phyloP scores from a whole-genome alignment of 2,329 filamentous ascomycete species.

The Arthroderma sp. region DNA sequence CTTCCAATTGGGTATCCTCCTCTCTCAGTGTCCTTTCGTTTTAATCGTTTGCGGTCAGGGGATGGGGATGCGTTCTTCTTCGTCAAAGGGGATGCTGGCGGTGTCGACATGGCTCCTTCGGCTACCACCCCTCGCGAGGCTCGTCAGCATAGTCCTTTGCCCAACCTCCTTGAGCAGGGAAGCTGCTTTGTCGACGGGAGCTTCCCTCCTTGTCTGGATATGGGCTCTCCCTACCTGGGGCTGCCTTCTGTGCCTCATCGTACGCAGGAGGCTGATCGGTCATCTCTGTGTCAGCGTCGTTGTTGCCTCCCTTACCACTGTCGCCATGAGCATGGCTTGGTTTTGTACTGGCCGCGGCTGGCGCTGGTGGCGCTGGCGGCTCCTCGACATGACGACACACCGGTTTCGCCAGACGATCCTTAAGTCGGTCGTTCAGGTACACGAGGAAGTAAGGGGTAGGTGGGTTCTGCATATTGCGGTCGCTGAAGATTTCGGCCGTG shows the following conservation, averaged over 20 bases:
- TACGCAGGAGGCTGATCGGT: conserved; percentile 8
- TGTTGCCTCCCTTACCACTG: background rate
- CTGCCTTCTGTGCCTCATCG: conserved; percentile 13
- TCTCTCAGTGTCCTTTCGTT: conserved; percentile 24
- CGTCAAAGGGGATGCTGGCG: background rate
- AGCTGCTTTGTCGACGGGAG: background rate
- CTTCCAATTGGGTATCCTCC: background rate
- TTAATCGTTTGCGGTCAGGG: conserved; percentile 23
- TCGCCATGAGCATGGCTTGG: background rate
- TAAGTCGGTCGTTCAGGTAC: conserved; percentile 60
- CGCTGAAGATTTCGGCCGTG: conserved; percentile 55
- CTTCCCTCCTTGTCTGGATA: conserved; percentile 7
- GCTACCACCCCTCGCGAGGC: conserved; percentile 22
- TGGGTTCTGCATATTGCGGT: conserved; percentile 47
- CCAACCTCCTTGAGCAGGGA: conserved; percentile 3
- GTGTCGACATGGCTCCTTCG: conserved; percentile 11
- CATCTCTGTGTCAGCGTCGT: conserved; percentile 8
- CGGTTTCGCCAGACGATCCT: conserved; percentile 47
- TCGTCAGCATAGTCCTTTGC: conserved; percentile 18
- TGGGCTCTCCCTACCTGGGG: conserved; percentile 21
- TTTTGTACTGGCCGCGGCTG: background rate
- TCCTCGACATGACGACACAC: conserved; percentile 38
- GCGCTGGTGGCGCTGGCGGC: background rate
- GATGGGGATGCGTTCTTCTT: conserved; percentile 7
- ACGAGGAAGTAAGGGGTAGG: conserved; percentile 76